A percentile compares a stretch with the other conserved stretches of the same genome.
Evolutionary conservation across 2,329 filamentous ascomycete species (phyloP).

Genomic region (Bipolaris bicolor): DNA sequence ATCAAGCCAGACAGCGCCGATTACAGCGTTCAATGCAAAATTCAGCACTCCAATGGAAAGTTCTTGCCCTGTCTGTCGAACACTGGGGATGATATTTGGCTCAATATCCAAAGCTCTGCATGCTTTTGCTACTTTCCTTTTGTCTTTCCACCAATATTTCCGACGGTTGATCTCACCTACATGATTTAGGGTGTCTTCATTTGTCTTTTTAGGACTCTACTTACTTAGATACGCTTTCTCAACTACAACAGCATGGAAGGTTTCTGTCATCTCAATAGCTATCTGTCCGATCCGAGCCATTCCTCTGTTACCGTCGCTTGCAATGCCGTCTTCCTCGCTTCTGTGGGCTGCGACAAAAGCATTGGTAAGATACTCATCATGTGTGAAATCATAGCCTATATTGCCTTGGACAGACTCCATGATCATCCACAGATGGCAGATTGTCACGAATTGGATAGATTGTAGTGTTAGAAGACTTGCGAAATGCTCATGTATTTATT

Average conservation of each 20-base stretch:
- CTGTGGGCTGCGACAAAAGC: not conserved
- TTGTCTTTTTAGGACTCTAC: not conserved
- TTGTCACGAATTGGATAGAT: no score
- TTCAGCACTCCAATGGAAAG: slow-evolving; percentile 5
- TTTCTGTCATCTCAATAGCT: slow-evolving; percentile 5
- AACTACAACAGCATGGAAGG: slow-evolving; percentile 7
- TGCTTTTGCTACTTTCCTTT: slow-evolving; percentile 3
- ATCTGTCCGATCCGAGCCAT: slow-evolving; percentile 3
- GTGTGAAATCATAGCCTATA: not conserved
- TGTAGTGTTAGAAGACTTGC: no score
- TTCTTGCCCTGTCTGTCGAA: slow-evolving; percentile 2
- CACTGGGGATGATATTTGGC: slow-evolving; percentile 2
- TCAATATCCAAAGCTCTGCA: slow-evolving; percentile 4
- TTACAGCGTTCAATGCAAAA: slow-evolving; percentile 9
- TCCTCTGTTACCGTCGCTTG: slow-evolving; percentile 8
- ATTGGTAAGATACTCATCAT: not conserved
- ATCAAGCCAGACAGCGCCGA: slow-evolving; percentile 11
- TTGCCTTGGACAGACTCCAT: not conserved
- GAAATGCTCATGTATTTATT: not conserved
- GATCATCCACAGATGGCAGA: not conserved
- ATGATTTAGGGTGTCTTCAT: not conserved
- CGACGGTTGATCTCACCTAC: slow-evolving; percentile 7
- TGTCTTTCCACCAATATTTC: slow-evolving; percentile 7
- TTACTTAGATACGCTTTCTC: slow-evolving; percentile 3
- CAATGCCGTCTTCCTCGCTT: not conserved